phyloP scores from a whole-genome alignment of 2,329 filamentous ascomycete genomes.

The Sphaerostilbella broomeana region DNA sequence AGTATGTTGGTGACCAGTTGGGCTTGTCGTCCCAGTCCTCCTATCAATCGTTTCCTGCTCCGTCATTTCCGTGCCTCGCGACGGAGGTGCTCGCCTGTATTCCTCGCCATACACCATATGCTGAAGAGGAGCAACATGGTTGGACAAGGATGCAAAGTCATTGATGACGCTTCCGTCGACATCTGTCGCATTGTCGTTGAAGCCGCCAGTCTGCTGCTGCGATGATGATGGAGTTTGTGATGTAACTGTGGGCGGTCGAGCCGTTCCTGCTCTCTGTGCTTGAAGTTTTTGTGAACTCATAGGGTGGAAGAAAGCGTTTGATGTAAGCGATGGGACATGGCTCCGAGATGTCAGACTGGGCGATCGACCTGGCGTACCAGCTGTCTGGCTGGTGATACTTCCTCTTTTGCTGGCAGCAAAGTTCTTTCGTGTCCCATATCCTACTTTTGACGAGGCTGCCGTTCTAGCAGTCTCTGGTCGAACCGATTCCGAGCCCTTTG shows the following conservation, averaged over 20 bases:
- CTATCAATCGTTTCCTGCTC: constrained; percentile 66
- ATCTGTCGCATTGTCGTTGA: constrained; percentile 37
- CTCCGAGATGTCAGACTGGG: constrained; percentile 66
- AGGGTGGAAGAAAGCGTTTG: constrained; percentile 87
- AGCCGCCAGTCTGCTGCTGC: constrained; percentile 19
- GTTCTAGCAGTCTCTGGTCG: constrained; percentile 51
- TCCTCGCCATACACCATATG: constrained; percentile 29
- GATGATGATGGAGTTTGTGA: constrained; percentile 30
- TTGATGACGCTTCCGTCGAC: constrained; percentile 36
- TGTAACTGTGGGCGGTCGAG: constrained; percentile 38
- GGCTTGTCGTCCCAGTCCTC: constrained; percentile 67
- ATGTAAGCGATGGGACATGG: constrained; percentile 83
- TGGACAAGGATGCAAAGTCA: constrained; percentile 52
- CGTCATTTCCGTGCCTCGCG: constrained; percentile 74
- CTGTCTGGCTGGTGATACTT: constrained; percentile 38
- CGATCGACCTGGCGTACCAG: constrained; percentile 44
- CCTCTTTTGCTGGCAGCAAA: constrained; percentile 37
- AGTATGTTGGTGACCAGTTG: constrained; percentile 51
- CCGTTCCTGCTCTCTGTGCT: constrained; percentile 66
- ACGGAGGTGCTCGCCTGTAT: constrained; percentile 56
- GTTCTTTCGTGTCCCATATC: constrained; percentile 50
- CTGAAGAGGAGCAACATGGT: constrained; percentile 32
- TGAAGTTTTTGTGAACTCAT: constrained; percentile 96
- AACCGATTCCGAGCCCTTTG: constrained; percentile 35
- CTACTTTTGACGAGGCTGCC: constrained; percentile 37